Evolutionary conservation across 2,329 filamentous ascomycete genomes (phyloP).

Genomic region (Neopestalotiopsis sp.): DNA sequence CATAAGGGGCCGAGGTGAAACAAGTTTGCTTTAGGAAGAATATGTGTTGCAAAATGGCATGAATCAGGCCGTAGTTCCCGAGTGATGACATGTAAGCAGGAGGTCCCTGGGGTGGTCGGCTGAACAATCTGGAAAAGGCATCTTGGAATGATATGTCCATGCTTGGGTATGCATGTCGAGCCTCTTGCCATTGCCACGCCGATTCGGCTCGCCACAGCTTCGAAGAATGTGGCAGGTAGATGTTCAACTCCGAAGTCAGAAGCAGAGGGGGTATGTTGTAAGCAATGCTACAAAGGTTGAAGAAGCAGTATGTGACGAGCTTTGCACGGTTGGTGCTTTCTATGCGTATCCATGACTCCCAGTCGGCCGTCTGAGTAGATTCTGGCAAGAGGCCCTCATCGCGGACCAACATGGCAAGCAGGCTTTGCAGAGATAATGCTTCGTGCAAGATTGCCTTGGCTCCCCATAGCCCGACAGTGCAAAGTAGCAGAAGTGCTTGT

Average conservation of each 20-base stretch:
- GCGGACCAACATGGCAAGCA: constrained; percentile 61
- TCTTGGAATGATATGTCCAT: constrained; percentile 62
- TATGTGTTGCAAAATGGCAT: constrained; percentile 75
- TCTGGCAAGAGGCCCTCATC: constrained; percentile 61
- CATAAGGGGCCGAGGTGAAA: constrained; percentile 55
- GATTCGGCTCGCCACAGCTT: constrained; percentile 63
- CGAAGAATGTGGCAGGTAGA: constrained; percentile 59
- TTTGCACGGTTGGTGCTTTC: constrained; percentile 65
- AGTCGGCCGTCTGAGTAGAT: constrained; percentile 55
- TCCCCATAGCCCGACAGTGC: constrained; percentile 66
- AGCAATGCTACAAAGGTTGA: constrained; percentile 66
- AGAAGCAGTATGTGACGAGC: constrained; percentile 66
- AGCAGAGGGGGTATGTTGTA: constrained; percentile 65
- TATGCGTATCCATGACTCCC: constrained; percentile 65
- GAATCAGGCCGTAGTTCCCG: constrained; percentile 75
- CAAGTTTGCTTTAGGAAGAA: constrained; percentile 71
- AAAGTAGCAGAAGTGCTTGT: constrained; percentile 66
- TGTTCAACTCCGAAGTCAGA: constrained; percentile 63
- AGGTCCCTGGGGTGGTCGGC: constrained; percentile 54
- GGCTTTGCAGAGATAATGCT: constrained; percentile 63
- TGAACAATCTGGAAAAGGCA: constrained; percentile 60
- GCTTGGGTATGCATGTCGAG: constrained; percentile 55
- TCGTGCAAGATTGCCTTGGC: constrained; percentile 66
- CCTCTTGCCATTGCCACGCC: constrained; percentile 65
- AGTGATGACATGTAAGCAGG: constrained; percentile 61